Evolutionary conservation across 352 stramenopile species (phyloP).

Genomic region (Pythium chondricola): DNA sequence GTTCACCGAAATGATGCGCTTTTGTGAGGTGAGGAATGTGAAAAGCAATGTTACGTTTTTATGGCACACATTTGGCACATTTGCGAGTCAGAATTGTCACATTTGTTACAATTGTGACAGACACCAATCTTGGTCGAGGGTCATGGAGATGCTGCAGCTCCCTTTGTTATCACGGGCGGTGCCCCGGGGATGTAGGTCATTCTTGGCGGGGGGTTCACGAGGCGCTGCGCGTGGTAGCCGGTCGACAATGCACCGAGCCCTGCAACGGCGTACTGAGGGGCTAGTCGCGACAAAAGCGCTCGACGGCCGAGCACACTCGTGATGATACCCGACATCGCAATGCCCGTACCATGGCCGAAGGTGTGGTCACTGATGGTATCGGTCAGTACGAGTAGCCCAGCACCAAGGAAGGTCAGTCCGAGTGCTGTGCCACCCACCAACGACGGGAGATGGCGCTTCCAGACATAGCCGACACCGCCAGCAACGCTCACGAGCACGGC

Average conservation of each 20-base stretch:
- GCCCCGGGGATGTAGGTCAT: constrained; percentile 52
- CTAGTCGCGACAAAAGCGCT: constrained; percentile 39
- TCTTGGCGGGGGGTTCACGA: constrained; percentile 45
- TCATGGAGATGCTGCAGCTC: no score
- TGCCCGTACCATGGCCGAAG: constrained; percentile 60
- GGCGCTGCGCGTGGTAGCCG: constrained; percentile 71
- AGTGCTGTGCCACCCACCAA: constrained; percentile 58
- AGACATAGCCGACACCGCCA: constrained; percentile 50
- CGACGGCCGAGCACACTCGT: constrained; percentile 47
- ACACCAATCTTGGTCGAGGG: no score
- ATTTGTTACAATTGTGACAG: no score
- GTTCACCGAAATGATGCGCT: not conserved
- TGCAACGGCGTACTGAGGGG: constrained; percentile 37
- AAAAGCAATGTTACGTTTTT: no score
- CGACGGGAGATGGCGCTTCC: constrained; percentile 58
- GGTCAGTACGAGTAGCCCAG: constrained; percentile 55
- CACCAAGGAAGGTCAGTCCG: constrained; percentile 59
- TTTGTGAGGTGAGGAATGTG: no score
- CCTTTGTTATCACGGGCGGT: constrained; percentile 27
- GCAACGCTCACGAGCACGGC: constrained; percentile 56
- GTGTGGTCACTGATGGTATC: constrained; percentile 68
- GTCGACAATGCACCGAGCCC: constrained; percentile 40
- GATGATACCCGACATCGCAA: constrained; percentile 67
- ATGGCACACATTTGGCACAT: no score
- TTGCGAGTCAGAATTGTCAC: no score